Base-by-base conservation (phyloP, 345 rosid species). In the Microthlaspi erraticum region DNA sequence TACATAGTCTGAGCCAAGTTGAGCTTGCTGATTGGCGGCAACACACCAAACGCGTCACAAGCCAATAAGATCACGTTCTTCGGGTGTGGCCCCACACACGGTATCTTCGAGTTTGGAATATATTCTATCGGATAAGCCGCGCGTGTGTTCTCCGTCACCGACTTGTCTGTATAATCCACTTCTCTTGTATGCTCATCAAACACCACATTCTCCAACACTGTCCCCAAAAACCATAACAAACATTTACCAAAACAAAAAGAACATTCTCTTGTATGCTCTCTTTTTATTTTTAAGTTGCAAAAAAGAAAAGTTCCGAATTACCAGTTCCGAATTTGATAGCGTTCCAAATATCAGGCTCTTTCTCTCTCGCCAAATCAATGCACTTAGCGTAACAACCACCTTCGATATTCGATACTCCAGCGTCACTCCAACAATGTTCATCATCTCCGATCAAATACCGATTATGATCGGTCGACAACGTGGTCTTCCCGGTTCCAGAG, bases 311-410 rank as follows among this genome's bases (percentile, higher is more conserved):
- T n/a, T n/a, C n/a, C n/a, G n/a, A n/a, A 6, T 19, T 78, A 91
- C 97, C 96, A 17, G 98, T 75, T 66, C 97, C 98, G 41, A 94
- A 94, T 80, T 91, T 94, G 79, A 94, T 89, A 80, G 99, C 98
- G 60, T 94, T 91, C 88, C 91, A 94, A 51, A 91, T 89, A 73
- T 91, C 99, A 56, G 97, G 97, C 66, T 94, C 97, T 81, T 89
- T 94, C 70, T 94, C 99, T 64, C 83, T 73, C 0, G 98, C 80
- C 48, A 94, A 88, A 82, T 91, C 99, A 73, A 94, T 83, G 81
- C 99, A 94, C 74, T 94, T 94, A 7, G 99, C 99, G 62, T 94
- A 94, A 85, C 99, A 91, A 16, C 98, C 99, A 7, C 99, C 99
- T 84, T 94, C 99, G 29, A 94, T 91, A 59, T 94, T 94, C 5